These are phyloP conservation scores for Neurospora tetrasperma DNA, from an alignment of 495 filamentous ascomycete genomes.

Conservation along the genomic window DNA sequence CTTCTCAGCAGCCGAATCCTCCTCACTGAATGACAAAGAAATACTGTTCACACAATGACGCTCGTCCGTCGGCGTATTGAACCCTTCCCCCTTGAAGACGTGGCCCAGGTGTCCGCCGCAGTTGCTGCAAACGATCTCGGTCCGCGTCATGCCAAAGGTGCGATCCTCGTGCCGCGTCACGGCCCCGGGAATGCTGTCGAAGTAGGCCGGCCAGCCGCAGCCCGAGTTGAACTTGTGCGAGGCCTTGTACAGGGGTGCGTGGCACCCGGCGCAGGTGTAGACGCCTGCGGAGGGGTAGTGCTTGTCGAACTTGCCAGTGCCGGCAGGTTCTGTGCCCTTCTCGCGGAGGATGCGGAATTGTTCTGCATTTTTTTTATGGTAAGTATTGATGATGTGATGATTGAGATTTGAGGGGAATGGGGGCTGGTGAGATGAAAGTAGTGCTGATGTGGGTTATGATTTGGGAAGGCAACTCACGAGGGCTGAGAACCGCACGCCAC, in stretches of 20 bases:
- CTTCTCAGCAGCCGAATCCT: constrained; percentile 48
- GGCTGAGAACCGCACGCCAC: constrained; percentile 76
- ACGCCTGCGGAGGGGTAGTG: constrained; percentile 64
- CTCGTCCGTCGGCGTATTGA: constrained; percentile 84
- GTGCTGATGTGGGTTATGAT: constrained; percentile 2
- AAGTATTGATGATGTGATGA: constrained; percentile 1
- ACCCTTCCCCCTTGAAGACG: constrained; percentile 96
- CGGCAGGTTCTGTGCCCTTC: constrained; percentile 79
- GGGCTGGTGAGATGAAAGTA: not conserved
- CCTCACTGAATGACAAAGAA: constrained; percentile 67
- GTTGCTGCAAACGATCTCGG: constrained; percentile 86
- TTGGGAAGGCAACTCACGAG: constrained; percentile 40
- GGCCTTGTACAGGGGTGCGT: constrained; percentile 80
- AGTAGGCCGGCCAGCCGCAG: constrained; percentile 97
- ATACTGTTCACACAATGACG: constrained; percentile 95
- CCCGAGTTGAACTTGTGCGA: constrained; percentile 90
- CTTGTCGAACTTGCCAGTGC: constrained; percentile 75
- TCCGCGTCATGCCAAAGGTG: constrained; percentile 72
- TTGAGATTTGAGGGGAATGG: not conserved
- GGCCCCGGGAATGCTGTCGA: constrained; percentile 82
- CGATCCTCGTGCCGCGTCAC: constrained; percentile 70
- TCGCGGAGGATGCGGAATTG: constrained; percentile 89
- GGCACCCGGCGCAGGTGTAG: constrained; percentile 79
- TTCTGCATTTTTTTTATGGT: constrained; percentile 37
- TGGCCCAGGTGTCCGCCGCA: constrained; percentile 95